Percentiles rank a stretch among this genome's conserved stretches.
phyloP scores from a whole-genome alignment of 805 yeast genomes.

The Cyberlindnera mrakii region DNA sequence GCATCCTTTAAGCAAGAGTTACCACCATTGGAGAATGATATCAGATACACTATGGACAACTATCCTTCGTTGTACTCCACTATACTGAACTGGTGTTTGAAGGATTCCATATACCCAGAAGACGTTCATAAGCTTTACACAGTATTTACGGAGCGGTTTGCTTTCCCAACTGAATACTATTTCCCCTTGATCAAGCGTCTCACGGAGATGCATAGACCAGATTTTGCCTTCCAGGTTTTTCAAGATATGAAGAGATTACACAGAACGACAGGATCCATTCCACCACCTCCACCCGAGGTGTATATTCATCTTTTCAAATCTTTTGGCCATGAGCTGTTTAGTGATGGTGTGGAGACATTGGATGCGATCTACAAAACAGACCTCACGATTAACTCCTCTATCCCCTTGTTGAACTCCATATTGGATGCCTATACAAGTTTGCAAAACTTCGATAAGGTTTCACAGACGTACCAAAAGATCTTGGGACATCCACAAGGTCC shows the following conservation, averaged over 20 bases:
- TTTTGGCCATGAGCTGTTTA: constrained; percentile 54
- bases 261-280: constrained; percentile 41
- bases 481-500: constrained; percentile 45
- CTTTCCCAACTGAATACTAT: constrained; percentile 53
- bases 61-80: constrained; percentile 35
- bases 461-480: constrained; percentile 56
- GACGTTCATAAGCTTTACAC: constrained; percentile 54
- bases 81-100: constrained; percentile 38
- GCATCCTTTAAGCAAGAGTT: constrained; percentile 38
- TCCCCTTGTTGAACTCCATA: constrained; percentile 52
- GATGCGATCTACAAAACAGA: constrained; percentile 65
- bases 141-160: constrained; percentile 47
- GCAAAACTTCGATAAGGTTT: constrained; percentile 48
- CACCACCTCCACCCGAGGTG: constrained; percentile 48
- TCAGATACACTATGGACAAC: constrained; percentile 15
- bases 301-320: constrained; percentile 54
- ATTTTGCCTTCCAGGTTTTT: constrained; percentile 57
- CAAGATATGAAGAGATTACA: constrained; percentile 51
- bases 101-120: constrained; percentile 31
- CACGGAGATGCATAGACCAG: constrained; percentile 45
- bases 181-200: constrained; percentile 54
- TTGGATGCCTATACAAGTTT: constrained; percentile 59
- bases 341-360: constrained; percentile 59
- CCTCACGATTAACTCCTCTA: constrained; percentile 45
- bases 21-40: constrained; percentile 20